Evolutionary conservation across 2,329 filamentous ascomycete genomes (phyloP).

Genomic region (Beauveria asiatica): DNA sequence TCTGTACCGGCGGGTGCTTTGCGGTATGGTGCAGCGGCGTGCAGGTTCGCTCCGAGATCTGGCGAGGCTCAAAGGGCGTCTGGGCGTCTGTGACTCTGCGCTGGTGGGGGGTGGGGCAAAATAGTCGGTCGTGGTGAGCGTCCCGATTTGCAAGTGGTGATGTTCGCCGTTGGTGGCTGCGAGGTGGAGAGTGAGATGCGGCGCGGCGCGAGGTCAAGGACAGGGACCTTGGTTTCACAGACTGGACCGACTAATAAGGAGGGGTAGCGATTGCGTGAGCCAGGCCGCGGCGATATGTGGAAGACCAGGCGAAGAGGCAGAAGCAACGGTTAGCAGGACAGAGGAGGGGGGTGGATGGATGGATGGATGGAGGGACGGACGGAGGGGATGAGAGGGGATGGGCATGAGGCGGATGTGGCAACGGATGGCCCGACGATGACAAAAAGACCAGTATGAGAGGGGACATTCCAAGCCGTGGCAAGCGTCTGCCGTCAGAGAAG

Average conservation of each 20-base stretch:
- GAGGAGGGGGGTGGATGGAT: constrained; percentile 8
- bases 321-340: neutral
- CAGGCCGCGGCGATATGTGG: neutral
- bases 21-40: constrained; percentile 1
- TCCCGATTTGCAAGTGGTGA: constrained; percentile 4
- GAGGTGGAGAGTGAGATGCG: neutral
- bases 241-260: neutral
- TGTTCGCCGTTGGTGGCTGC: neutral
- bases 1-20: neutral
- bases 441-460: neutral
- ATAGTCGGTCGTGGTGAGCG: constrained; percentile 1
- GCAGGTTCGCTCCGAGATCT: constrained; percentile 7
- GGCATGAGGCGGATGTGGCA: constrained; percentile 7
- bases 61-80: constrained; percentile 5
- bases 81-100: constrained; percentile 9
- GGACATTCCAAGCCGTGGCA: neutral
- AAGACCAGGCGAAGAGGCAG: neutral
- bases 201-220: neutral
- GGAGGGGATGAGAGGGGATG: constrained; percentile 8
- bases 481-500: neutral
- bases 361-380: constrained; percentile 3
- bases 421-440: neutral
- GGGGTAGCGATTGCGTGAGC: neutral
- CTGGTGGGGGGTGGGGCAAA: constrained; percentile 8
- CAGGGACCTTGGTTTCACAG: neutral